Conservation (phyloP, 345 rosid genomes). For the Clausena lansium region DNA sequence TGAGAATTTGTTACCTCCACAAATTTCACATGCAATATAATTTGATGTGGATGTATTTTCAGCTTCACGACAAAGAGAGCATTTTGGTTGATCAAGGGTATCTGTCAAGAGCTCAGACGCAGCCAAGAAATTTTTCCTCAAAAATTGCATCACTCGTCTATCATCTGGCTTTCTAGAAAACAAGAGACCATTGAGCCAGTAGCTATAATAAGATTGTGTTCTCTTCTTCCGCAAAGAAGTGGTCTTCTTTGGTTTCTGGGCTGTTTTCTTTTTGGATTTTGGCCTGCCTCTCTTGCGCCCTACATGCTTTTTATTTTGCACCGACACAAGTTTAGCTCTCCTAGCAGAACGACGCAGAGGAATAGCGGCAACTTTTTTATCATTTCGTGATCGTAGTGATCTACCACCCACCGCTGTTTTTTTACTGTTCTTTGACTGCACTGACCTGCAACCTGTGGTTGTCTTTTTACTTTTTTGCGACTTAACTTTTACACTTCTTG, state of each 20-base stretch:
- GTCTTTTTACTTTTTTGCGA: conserved; percentile 37
- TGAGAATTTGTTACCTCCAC: conserved; percentile 57
- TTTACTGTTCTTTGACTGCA: conserved; percentile 30
- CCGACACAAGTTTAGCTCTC: conserved; percentile 41
- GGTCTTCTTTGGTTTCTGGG: conserved; percentile 36
- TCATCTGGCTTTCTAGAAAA: conserved; percentile 70
- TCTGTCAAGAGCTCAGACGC: conserved; percentile 32
- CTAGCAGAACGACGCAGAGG: conserved; percentile 90
- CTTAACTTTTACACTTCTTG: conserved; percentile 37
- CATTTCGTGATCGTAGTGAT: conserved; percentile 38
- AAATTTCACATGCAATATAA: conserved; percentile 74
- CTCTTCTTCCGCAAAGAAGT: conserved; percentile 55
- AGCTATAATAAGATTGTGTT: conserved; percentile 49
- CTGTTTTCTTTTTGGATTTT: conserved; percentile 42
- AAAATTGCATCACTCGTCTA: conserved; percentile 60
- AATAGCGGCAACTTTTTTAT: conserved; percentile 49
- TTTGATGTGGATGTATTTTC: conserved; percentile 40
- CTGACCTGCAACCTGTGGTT: conserved; percentile 25
- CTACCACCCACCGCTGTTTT: conserved; percentile 32
- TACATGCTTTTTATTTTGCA: conserved; percentile 41
- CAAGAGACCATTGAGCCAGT: conserved; percentile 86
- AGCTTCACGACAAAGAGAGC: conserved; percentile 63
- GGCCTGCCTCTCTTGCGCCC: conserved; percentile 49
- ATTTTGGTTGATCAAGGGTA: conserved; percentile 50
- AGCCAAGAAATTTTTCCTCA: conserved; percentile 36